Evolutionary conservation across 1,284 basidiomycete species (phyloP), one percentile per base, ranked within the genome.

Genomic region (Xerocomus cyaneibrunnescens): DNA sequence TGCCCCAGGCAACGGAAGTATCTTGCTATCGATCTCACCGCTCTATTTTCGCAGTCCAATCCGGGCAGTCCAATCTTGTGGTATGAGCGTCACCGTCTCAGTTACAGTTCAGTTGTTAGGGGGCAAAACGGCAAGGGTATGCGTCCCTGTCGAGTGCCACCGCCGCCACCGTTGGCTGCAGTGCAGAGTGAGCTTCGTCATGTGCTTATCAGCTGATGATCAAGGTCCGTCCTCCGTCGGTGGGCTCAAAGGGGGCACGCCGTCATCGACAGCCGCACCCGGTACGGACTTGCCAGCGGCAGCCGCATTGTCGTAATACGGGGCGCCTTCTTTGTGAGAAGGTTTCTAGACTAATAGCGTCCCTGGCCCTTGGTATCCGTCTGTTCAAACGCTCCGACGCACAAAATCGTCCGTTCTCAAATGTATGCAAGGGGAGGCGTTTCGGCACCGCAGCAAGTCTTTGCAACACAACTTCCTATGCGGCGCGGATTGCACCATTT

Each of bases 31-130:
- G 28, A 41, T 36, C 40, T 31, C 54, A 54, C 34, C 17, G 17
- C 19, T 48, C 42, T 30, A 37, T 44, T 44, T 62, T 57, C 48
- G 57, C 50, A 43, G 48, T 43, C 49, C 23, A 25, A 43, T 49
- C 22, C 49, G 41, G 49, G 48, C 32, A 51, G 37, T 10, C 45
- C n/a, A n/a, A 38, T 16, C 35, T 50, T 30, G 38, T 31, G 45
- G 34, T 39, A 41, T 25, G 40, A 14, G 54, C 30, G 41, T 38
- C 17, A 39, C 37, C 23, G 21, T 28, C 17, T 42, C 39, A 34
- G 39, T 30, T 48, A 41, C 25, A 8, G 39, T 25, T 57, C 27
- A 25, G 17, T 21, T 35, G 28, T 45, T 21, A n/a, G 21, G 23
- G 39, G 21, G 12, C n/a, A 21, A 1, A n/a, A 25, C 12, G 32